phyloP scores from a whole-genome alignment of 305 asterid species.

The Coffea humblotiana region DNA sequence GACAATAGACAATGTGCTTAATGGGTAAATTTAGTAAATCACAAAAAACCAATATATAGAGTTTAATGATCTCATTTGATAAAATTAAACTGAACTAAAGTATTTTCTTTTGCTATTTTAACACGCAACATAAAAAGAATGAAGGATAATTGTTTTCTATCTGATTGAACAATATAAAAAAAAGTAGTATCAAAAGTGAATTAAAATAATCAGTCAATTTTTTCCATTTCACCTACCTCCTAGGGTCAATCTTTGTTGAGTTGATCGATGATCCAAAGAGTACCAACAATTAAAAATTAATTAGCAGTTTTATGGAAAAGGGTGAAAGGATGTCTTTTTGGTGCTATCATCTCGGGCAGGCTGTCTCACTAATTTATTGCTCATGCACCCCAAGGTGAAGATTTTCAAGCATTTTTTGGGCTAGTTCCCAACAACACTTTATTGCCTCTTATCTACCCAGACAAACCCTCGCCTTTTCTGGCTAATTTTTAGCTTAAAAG shows the following conservation, averaged over 20 bases:
- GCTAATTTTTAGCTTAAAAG: neutral
- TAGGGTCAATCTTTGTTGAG: neutral
- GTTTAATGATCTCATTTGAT: no score
- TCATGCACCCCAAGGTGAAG: neutral
- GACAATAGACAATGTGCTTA: no score
- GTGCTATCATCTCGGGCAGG: neutral
- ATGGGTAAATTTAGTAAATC: no score
- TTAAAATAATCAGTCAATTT: neutral
- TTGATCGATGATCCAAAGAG: neutral
- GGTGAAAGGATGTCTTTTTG: neutral
- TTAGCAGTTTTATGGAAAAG: neutral
- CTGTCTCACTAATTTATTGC: neutral
- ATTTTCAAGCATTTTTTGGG: neutral
- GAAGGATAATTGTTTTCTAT: neutral
- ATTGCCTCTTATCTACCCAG: neutral
- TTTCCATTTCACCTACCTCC: neutral
- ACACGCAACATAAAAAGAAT: neutral
- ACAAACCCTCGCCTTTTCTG: neutral
- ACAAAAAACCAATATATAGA: no score
- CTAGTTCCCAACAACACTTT: no score
- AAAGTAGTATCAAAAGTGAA: neutral
- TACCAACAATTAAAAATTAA: neutral
- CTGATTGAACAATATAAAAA: neutral
- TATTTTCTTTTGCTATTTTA: no score
- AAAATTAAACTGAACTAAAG: no score